Base-by-base conservation (phyloP, 768 basidiomycete species). In the Lanmaoa pseudosensibilis region DNA sequence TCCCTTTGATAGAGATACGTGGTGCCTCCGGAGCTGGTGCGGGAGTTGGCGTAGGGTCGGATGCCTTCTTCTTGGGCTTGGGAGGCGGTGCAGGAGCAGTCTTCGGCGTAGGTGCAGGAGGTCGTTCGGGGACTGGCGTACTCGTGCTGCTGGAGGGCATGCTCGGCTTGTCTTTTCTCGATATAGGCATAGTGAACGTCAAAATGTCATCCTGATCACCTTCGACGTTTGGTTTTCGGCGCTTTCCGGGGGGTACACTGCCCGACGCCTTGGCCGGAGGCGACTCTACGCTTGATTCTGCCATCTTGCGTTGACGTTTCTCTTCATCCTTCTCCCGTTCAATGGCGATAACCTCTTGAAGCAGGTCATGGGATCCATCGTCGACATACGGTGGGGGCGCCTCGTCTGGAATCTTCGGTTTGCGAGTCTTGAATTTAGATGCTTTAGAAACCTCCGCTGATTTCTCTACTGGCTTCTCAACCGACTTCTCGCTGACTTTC, bases 331-430 rank as follows among this genome's bases (percentile, higher is more conserved):
- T 82, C 70, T 86, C 83, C 52, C 81, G 77, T 67, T 92, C 90
- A 39, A 91, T 87, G 9, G 90, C 90, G 52, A 91, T 80, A 19
- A 92, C 88, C 68, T 92, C 90, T 67, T 90, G 87, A 3, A 90
- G 74, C 39, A 92, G 77, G 64, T 92, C 90, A 61, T 88, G 84
- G 30, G 86, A 88, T n/a, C 87, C 89, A 70, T 91, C 89, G 61
- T 91, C 88, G 43, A 86, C 80, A 65, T 87, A 87, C 4, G 86
- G 80, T 3, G 85, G 84, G 1, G 87, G 82, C 3, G 83, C 82
- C 18, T 79, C 62, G 37, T 75, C 79, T 13, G 72, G 65, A 34
- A 72, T 71, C 63, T 80, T 83, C 13, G 75, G 60, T 59, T 80
- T 85, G 41, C 75, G 73, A 49, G 63, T 65, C 56, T 74, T 75